Percentiles rank a stretch among this genome's conserved stretches.
phyloP scores from a whole-genome alignment of 257 asterid genomes.

The Capsicum pubescens region DNA sequence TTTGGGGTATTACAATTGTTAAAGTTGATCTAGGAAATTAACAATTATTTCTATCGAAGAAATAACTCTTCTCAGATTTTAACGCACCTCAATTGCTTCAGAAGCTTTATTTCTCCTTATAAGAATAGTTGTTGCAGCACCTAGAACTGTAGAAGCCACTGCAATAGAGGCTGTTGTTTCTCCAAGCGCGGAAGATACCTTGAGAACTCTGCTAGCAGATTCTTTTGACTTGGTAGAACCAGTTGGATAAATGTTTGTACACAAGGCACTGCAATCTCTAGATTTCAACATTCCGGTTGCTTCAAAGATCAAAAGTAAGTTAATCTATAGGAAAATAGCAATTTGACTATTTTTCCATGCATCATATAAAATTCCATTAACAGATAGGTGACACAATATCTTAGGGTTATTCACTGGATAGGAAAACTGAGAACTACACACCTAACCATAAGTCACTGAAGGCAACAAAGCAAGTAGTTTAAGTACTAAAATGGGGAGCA shows the following conservation, averaged over 20 bases:
- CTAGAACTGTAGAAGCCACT: slow-evolving; percentile 69
- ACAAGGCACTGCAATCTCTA: slow-evolving; percentile 27
- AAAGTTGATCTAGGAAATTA: background rate
- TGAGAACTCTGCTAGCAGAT: slow-evolving; percentile 36
- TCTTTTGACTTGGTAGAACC: slow-evolving; percentile 29
- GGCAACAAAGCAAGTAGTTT: background rate
- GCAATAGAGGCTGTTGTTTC: slow-evolving; percentile 74
- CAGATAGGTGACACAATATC: background rate
- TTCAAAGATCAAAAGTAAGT: background rate
- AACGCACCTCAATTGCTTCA: slow-evolving; percentile 52
- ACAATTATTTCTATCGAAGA: background rate
- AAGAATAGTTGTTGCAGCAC: slow-evolving; percentile 73
- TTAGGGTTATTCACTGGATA: background rate
- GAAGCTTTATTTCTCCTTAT: slow-evolving; percentile 53
- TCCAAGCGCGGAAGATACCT: slow-evolving; percentile 49
- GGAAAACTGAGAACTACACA: background rate
- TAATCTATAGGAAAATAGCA: background rate
- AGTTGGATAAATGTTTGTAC: slow-evolving; percentile 35
- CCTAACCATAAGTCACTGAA: background rate
- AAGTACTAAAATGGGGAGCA: background rate
- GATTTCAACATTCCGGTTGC: slow-evolving; percentile 29
- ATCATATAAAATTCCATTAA: background rate
- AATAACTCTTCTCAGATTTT: background rate
- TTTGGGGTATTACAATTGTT: background rate
- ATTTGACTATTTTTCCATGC: background rate